Base-by-base conservation (phyloP, 2,329 filamentous ascomycete species). In the Diaporthe ilicicola region DNA sequence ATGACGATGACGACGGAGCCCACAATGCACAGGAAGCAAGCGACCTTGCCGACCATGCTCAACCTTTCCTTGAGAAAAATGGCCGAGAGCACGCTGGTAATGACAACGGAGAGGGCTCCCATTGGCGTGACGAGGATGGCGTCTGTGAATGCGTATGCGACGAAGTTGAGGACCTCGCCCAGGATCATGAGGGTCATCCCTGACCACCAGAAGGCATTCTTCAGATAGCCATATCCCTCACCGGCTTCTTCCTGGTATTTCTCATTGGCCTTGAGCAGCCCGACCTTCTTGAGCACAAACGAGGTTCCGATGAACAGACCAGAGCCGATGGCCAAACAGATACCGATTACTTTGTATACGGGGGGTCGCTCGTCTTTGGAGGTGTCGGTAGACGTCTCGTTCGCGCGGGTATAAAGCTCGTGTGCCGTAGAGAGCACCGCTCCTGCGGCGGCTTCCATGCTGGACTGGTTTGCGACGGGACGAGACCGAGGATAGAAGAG, bases 141-240 rank as follows among this genome's bases (percentile, higher is more conserved):
- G 34, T 85, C 88, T 15, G 96, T 96, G 77, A 98, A 98, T 70
- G 94, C 94, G 79, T 98, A 98, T 67, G 96, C 96, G 79, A 95
- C 94, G 80, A 98, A 97, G 83, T 99, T 99, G 89, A 94, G 97
- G 70, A 97, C 90, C 82, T 99, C 96, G 76, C 96, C 96, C 53
- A 98, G 77, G 76, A 98, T 97, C 96, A 99, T 98, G 71, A 98
- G 87, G 0, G 86, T 94, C 96, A 99, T 98, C 76, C 96, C 96
- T 1, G 85, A 82, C 96, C 96, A 99, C 96, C 96, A 99, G 85
- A 89, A 97, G 24, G 86, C 86, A 78, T 98, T 98, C 84, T 97
- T 97, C 76, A 99, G 89, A 80, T 98, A 99, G 73, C 95, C 95
- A 81, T 98, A 98, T 70, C 96, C 96, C 82, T 98, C 95, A 72